These are phyloP conservation scores for Infundibulicybe gibba DNA, from an alignment of 768 basidiomycete species.

Conservation along the genomic window DNA sequence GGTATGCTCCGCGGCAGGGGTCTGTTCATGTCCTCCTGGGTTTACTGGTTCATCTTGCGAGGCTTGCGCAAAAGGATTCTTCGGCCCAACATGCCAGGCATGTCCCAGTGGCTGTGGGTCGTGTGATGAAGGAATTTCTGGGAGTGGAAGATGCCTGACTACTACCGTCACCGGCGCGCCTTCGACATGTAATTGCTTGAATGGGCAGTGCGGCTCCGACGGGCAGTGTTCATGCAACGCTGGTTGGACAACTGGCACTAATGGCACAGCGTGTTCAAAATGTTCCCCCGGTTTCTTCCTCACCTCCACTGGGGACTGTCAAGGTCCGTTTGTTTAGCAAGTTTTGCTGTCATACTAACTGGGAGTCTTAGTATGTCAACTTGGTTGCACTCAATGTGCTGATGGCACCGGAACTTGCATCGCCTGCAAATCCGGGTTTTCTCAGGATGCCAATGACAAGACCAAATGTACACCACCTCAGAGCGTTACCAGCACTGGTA, in stretches of 20 bases:
- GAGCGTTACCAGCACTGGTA: conserved; percentile 47
- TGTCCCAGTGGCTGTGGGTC: conserved; percentile 66
- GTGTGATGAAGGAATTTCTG: conserved; percentile 80
- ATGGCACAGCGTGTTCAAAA: conserved; percentile 74
- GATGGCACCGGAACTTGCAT: conserved; percentile 67
- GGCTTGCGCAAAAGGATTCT: conserved; percentile 69
- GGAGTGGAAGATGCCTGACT: conserved; percentile 68
- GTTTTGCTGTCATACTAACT: conserved; percentile 3
- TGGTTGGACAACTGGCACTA: conserved; percentile 68
- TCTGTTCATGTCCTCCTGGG: conserved; percentile 68
- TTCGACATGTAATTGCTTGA: conserved; percentile 75
- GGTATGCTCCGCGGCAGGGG: conserved; percentile 65
- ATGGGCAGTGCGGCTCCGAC: conserved; percentile 67
- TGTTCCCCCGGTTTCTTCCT: conserved; percentile 79
- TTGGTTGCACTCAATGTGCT: conserved; percentile 71
- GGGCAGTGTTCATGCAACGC: conserved; percentile 74
- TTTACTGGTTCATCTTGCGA: conserved; percentile 83
- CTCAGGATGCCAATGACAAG: conserved; percentile 59
- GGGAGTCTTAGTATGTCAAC: conserved; percentile 53
- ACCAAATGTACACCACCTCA: conserved; percentile 60
- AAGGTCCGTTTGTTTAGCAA: conserved; percentile 39
- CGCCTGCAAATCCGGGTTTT: conserved; percentile 68
- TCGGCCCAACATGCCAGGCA: conserved; percentile 65
- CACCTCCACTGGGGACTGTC: conserved; percentile 65
- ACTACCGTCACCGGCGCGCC: conserved; percentile 47